Base-by-base conservation (phyloP, 2,329 filamentous ascomycete genomes). In the Pezicula rhizophila region DNA sequence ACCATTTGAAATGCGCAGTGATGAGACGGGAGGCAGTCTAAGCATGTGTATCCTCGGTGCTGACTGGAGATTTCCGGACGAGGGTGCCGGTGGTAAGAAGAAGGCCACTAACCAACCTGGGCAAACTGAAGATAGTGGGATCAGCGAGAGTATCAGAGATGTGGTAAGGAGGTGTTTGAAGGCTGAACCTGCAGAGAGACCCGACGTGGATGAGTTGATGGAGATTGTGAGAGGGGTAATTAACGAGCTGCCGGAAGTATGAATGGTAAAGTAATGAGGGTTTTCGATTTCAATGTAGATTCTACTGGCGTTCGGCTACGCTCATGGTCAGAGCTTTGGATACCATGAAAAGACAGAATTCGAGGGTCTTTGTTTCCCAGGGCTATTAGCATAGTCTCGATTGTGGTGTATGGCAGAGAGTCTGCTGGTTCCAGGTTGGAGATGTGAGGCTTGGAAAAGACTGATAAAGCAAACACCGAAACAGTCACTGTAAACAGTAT, bases 41-140 rank as follows among this genome's bases (percentile, higher is more conserved):
- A 95, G 87, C 58, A 87, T 97, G 58, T 97, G 92, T 66, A 88
- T 97, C 15, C 73, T 96, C 14, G 88, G 90, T 52, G 93, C 92
- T 35, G 92, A 97, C 69, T 99, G 93, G 92, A 79, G 90, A 45
- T 99, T 97, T 68, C 93, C 93, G 0, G 91, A 96, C 59, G 91
- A 96, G 65, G 84, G 84, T 1, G 78, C 79, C 4, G 76, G 75
- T 39, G 79, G 79, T 14, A 62, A 64, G 55, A 66, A 58, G 66
- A 69, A 51, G 60, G 64, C 52, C 47, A 62, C 46, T 47, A 66
- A 57, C 41, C 62, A 63, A 56, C 53, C 56, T 4, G 59, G 59
- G 18, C 61, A 63, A 50, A 60, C 50, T 35, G 60, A 64, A 38
- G 60, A 64, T 51, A 64, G 75, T 18, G 70, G 67, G 1, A 91